Evolutionary conservation across 2,329 filamentous ascomycete species (phyloP), one percentile per base, ranked within the genome.

Genomic region (Zymoseptoria passerinii): DNA sequence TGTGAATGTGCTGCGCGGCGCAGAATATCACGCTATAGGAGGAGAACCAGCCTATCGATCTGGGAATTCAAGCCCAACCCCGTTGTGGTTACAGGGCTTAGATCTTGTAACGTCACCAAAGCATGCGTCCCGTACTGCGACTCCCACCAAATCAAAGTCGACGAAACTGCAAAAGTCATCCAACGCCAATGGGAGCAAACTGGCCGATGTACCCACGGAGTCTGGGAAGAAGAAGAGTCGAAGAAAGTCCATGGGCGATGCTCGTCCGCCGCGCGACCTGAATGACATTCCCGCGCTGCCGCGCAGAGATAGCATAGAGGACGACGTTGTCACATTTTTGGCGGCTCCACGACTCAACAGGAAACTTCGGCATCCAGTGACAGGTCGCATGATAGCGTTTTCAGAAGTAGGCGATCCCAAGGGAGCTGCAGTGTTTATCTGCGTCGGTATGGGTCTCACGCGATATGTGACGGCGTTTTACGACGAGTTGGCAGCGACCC

Each of bases 401-500:
- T 97, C 92, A 0, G 94, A 99, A 72, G 94, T 99, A 2, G 94
- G 94, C 13, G 92, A 97, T 71, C 86, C 92, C 0, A 84, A 92
- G 50, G 94, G 94, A 1, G 92, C 88, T 65, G 92, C 91, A 2
- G 90, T 99, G 1, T 92, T 99, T 66, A 95, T 94, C 71, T 99
- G 94, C 68, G 91, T 99, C 2, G 94, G 94, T 19, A 99, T 99
- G 94, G 94, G 94, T 0, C 75, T 99, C 67, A 99, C 94, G 9
- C 84, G 94, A 73, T 99, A 94, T 71, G 89, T 99, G 60, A 96
- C 90, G 61, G 91, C 92, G 0, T 99, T 99, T 71, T 99, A 97
- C 70, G 94, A 99, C 71, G 94, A 99, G 72, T 79, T 99, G 55
- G 94, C 94, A 2, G 77, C 89, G 68, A 95, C 92, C 0, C 77